These are phyloP conservation scores for Plasmodium sp. DNA, from an alignment of 169 alveolate species.

Conservation along the genomic window DNA sequence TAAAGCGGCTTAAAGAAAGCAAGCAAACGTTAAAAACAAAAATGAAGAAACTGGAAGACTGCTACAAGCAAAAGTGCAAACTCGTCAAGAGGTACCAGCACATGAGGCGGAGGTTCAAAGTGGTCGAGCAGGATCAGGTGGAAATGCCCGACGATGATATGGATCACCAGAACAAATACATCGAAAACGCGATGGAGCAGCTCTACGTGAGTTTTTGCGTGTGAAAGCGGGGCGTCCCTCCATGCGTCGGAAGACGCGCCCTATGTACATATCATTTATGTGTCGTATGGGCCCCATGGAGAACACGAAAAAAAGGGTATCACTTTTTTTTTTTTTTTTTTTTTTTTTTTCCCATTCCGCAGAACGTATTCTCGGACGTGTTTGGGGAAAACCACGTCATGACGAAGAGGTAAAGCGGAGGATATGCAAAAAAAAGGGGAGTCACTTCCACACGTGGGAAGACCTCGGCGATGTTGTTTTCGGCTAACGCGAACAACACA, in stretches of 20 bases:
- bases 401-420: not conserved
- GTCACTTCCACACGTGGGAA: not conserved
- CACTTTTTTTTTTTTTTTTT: not conserved
- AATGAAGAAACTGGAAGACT: conserved; percentile 26
- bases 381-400: not conserved
- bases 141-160: conserved; percentile 23
- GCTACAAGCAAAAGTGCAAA: conserved; percentile 14
- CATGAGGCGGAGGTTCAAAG: conserved; percentile 11
- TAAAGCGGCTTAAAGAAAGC: conserved; percentile 5
- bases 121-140: conserved; percentile 2
- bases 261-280: not conserved
- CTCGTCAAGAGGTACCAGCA: conserved; percentile 13
- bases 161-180: conserved; percentile 16
- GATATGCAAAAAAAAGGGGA: not conserved
- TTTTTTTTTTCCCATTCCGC: not conserved
- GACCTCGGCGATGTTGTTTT: not conserved
- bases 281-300: not conserved
- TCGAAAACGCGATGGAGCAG: conserved; percentile 49
- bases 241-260: not conserved
- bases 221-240: not conserved
- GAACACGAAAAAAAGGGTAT: not conserved
- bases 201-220: conserved; percentile 27
- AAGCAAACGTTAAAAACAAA: conserved; percentile 11
- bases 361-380: not conserved
- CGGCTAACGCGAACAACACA: not conserved